Evolutionary conservation across 106 monocot species (phyloP), one percentile per base, ranked within the genome.

Genomic region (Cymbidium sinense): DNA sequence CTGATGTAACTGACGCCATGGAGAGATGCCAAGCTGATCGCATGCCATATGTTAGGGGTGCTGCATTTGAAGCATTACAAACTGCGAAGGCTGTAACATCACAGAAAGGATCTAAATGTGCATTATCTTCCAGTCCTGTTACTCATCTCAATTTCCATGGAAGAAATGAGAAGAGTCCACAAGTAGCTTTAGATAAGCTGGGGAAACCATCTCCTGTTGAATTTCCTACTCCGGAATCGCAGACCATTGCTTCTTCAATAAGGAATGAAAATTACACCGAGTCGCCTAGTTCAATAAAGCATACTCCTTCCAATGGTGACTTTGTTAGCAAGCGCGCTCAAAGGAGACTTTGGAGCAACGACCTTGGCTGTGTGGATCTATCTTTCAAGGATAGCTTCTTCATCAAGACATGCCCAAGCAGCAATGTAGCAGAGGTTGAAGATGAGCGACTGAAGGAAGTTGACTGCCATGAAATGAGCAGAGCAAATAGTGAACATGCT

Each of bases 51-150:
- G 88, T 98, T 13, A 78, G 88, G 47, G 92, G 90, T 18, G 98
- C 98, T 50, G 98, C 98, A 3, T 90, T 85, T 76, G 98, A 98
- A 83, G 87, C 98, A 31, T 70, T 86, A 37, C 90, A 94, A 76
- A 92, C 94, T 58, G 89, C 90, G 4, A 92, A 82, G 62, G 28
- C 44, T 61, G 79, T 92, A 27, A 39, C 79, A 1, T 77, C 80
- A 12, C 90, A 93, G 73, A 89, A 86, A 64, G 87, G 87, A 18
- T 69, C 82, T 15, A 91, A 79, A 69, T 81, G 82, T 64, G 90
- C 88, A 34, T 61, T 79, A 31, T 71, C 77, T 67, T 77, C 78
- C 10, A 91, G 81, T 37, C 93, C 91, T 1, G 72, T 82, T 27
- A 51, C 51, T 18, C 62, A 50, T 50, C 86, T 86, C 23, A 89